Conservation (phyloP, 2,329 filamentous ascomycete genomes). For the Zymoseptoria ardabiliae region DNA sequence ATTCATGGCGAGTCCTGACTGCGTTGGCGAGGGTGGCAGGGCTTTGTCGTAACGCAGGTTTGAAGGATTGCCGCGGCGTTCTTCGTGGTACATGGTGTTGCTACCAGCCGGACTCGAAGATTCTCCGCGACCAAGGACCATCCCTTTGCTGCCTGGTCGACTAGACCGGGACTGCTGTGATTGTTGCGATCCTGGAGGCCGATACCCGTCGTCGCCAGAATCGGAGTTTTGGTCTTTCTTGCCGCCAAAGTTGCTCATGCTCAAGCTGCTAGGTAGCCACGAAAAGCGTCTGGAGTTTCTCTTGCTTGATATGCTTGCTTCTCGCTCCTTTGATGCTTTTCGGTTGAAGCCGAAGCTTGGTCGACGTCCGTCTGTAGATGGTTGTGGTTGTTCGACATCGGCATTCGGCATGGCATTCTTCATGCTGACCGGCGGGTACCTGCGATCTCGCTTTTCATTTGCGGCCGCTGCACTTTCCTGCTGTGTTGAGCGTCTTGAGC, state of each 20-base stretch:
- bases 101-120: constrained; percentile 40
- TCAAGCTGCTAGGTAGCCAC: constrained; percentile 43
- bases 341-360: constrained; percentile 45
- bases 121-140: constrained; percentile 39
- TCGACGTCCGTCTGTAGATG: constrained; percentile 42
- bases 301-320: constrained; percentile 26
- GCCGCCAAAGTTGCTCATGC: constrained; percentile 35
- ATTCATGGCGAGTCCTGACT: constrained; percentile 2
- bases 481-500: constrained; percentile 30
- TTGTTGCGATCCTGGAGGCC: constrained; percentile 27
- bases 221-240: constrained; percentile 30
- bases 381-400: constrained; percentile 45
- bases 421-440: constrained; percentile 90
- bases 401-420: constrained; percentile 58
- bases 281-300: constrained; percentile 44
- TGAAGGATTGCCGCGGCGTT: constrained; percentile 21
- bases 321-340: constrained; percentile 36
- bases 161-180: constrained; percentile 23
- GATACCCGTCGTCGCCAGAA: constrained; percentile 25
- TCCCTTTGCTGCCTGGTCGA: constrained; percentile 30
- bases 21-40: constrained; percentile 19
- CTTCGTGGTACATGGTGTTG: constrained; percentile 37
- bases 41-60: constrained; percentile 23
- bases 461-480: constrained; percentile 37
- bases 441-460: constrained; percentile 55